Evolutionary conservation across 805 yeast genomes (phyloP).

Genomic region (Kluyveromyces siamensis): DNA sequence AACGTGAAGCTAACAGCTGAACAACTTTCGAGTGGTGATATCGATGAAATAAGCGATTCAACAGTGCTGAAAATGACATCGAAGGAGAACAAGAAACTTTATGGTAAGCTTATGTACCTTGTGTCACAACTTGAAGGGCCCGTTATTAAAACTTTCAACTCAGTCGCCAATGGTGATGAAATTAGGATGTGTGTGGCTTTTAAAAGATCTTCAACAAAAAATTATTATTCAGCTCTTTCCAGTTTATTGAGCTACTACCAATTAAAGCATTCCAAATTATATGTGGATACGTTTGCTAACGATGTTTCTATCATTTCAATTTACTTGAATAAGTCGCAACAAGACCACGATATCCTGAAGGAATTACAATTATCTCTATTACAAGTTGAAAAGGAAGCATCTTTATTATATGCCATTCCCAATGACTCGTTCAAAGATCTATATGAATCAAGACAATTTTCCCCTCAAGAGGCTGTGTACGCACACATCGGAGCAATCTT

Average conservation of each 20-base stretch:
- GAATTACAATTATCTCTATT: constrained; percentile 60
- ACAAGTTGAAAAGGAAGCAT: constrained; percentile 90
- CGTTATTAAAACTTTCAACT: constrained; percentile 70
- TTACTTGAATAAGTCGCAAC: constrained; percentile 61
- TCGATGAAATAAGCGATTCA: constrained; percentile 65
- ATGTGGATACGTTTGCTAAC: constrained; percentile 88
- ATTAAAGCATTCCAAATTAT: constrained; percentile 75
- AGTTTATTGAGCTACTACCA: constrained; percentile 86
- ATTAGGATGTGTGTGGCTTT: constrained; percentile 84
- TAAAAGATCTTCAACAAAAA: constrained; percentile 74
- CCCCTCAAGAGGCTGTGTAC: constrained; percentile 89
- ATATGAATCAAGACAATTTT: constrained; percentile 67
- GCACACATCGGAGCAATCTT: constrained; percentile 91
- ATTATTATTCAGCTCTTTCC: constrained; percentile 78
- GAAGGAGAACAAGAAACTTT: constrained; percentile 66
- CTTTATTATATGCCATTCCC: constrained; percentile 85
- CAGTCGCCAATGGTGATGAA: constrained; percentile 72
- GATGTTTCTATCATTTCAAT: constrained; percentile 81
- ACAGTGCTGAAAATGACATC: constrained; percentile 74
- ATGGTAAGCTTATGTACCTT: constrained; percentile 60
- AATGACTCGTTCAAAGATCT: constrained; percentile 68
- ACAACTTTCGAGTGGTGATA: constrained; percentile 32
- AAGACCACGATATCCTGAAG: constrained; percentile 29
- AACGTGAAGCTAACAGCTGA: constrained; percentile 8
- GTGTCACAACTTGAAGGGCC: constrained; percentile 81